Base-by-base conservation (phyloP, 768 basidiomycete genomes). In the Naganishia friedmannii region DNA sequence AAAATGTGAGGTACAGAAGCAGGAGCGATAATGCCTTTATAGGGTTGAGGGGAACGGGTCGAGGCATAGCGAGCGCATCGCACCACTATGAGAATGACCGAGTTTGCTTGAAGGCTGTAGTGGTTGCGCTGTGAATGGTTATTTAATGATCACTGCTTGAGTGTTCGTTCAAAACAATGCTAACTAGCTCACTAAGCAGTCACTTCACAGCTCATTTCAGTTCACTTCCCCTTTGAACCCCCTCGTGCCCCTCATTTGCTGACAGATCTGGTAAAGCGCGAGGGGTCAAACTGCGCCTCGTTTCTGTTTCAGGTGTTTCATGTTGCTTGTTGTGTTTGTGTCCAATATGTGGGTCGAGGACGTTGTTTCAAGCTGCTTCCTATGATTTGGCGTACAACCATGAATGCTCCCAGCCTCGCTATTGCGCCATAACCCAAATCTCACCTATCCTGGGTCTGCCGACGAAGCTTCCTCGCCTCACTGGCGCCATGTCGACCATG, bases 1-100 rank as follows among this genome's bases (percentile, higher is more conserved):
- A 23, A 21, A 71, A 45, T 28, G 67, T 23, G 31, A 68, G 57
- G 66, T 67, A 51, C 29, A 60, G n/a, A n/a, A 66, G 65, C 23
- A 71, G 53, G 45, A 71, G 63, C 23, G 63, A 65, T 19, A 65
- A 34, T 28, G 45, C 26, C 23, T 53, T 46, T 37, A 65, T 17
- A 26, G 48, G 45, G 29, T 65, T 45, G 63, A 51, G 23, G 26
- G 42, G 42, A 13, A 29, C 28, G 45, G 42, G 63, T 26, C 48
- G 63, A 53, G 28, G 42, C 63, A 65, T 65, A 42, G 63, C 17
- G 63, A 42, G 48, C 29, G 63, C 63, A 65, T 65, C 26, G 42
- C 42, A 31, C 31, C 28, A 29, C 37, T 48, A 39, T 37, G 31
- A 28, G 7, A 28, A 12, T 26, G 19, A 56, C 29, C 7, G 54